Percentiles rank a stretch among this genome's conserved stretches.
These are phyloP conservation scores for Trichoderma breve DNA, from an alignment of 2,329 filamentous ascomycete genomes.

Conservation along the genomic window DNA sequence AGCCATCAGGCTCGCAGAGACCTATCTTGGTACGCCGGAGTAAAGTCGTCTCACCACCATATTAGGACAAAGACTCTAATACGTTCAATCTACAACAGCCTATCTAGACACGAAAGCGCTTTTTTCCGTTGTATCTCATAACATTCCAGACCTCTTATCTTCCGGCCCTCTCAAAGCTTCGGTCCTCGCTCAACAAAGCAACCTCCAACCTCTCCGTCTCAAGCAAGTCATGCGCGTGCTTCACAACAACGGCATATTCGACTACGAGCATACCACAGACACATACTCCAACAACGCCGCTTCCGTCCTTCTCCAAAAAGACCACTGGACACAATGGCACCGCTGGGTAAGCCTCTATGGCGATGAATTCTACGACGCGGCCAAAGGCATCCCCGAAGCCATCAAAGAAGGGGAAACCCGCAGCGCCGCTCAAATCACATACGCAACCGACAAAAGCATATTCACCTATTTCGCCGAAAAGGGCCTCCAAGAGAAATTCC, in stretches of 20 bases:
- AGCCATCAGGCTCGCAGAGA: conserved; percentile 5
- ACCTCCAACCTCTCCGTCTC: conserved; percentile 14
- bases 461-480: conserved; percentile 38
- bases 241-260: conserved; percentile 35
- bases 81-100: not conserved
- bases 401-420: conserved; percentile 26
- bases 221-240: conserved; percentile 17
- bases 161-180: not conserved
- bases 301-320: conserved; percentile 34
- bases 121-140: not conserved
- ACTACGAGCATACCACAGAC: conserved; percentile 28
- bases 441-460: conserved; percentile 40
- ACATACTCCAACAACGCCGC: conserved; percentile 35
- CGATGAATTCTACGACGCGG: conserved; percentile 44
- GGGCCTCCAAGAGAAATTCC: conserved; percentile 35
- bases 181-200: not conserved
- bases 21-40: not conserved
- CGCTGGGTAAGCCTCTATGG: conserved; percentile 45
- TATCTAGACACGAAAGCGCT: conserved; percentile 19
- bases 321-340: conserved; percentile 46
- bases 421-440: conserved; percentile 40
- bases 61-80: not conserved
- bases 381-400: conserved; percentile 38
- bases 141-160: conserved; percentile 9
- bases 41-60: not conserved